These are phyloP conservation scores for Beta lomatogona DNA, from an alignment of 179 eudicot genomes.

Conservation along the genomic window DNA sequence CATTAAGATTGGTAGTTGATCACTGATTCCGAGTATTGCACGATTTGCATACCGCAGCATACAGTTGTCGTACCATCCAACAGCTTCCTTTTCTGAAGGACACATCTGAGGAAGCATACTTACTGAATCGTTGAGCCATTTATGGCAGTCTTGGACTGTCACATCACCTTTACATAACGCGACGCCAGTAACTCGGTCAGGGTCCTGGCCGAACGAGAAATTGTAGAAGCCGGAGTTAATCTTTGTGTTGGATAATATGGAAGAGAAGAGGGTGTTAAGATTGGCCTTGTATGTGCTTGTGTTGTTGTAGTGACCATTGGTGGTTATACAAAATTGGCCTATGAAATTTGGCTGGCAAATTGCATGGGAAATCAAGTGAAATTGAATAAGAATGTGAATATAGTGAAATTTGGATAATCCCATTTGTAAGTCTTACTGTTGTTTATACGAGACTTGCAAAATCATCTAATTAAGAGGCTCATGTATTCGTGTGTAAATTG, in stretches of 20 bases:
- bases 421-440: background rate
- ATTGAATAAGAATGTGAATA: background rate
- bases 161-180: constrained; percentile 38
- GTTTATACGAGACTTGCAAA: background rate
- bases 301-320: constrained; percentile 33
- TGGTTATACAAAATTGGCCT: background rate
- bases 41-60: constrained; percentile 43
- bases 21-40: constrained; percentile 16
- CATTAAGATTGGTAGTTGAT: background rate
- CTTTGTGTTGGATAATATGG: constrained; percentile 21
- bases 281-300: constrained; percentile 36
- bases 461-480: background rate
- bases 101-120: constrained; percentile 24
- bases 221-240: constrained; percentile 31
- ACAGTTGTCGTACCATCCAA: constrained; percentile 37
- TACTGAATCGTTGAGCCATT: constrained; percentile 22
- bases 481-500: too few relatives aligned
- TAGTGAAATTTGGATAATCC: background rate
- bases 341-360: background rate
- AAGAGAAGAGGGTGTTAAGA: constrained; percentile 35
- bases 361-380: background rate
- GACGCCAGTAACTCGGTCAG: constrained; percentile 26
- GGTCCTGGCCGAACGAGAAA: constrained; percentile 27
- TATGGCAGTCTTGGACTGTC: constrained; percentile 14
- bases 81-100: constrained; percentile 45